Conservation (phyloP, 768 basidiomycete genomes). For the Pulveroboletus sp. region DNA sequence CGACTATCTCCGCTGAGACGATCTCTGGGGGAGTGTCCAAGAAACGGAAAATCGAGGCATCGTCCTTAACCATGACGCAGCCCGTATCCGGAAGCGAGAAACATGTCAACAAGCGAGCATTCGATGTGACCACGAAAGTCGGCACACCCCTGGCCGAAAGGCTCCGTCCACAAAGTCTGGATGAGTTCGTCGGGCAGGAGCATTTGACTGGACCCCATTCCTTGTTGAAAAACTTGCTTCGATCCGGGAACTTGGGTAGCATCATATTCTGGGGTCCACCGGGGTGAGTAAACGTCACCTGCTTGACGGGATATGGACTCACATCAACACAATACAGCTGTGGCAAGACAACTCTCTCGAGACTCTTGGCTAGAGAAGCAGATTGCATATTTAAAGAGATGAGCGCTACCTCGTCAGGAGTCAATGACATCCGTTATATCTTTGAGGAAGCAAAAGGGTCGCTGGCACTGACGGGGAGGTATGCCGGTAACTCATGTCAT, state of each 20-base stretch:
- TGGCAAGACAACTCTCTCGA: constrained; percentile 73
- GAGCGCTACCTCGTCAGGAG: constrained; percentile 65
- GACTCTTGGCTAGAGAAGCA: constrained; percentile 58
- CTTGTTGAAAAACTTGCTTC: constrained; percentile 49
- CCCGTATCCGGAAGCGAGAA: constrained; percentile 13
- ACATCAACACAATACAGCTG: constrained; percentile 35
- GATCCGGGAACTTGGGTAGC: constrained; percentile 50
- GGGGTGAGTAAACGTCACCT: constrained; percentile 37
- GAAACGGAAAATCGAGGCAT: constrained; percentile 26
- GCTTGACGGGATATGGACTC: not conserved
- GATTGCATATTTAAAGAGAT: constrained; percentile 69
- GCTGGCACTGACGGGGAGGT: constrained; percentile 63
- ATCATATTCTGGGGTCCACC: constrained; percentile 75
- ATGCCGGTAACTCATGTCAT: constrained; percentile 4
- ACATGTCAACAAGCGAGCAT: constrained; percentile 19
- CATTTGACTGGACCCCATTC: constrained; percentile 57
- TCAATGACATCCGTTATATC: constrained; percentile 65
- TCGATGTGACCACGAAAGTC: constrained; percentile 18
- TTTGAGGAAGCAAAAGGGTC: constrained; percentile 72
- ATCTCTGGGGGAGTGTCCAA: constrained; percentile 11
- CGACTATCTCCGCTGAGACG: constrained; percentile 9
- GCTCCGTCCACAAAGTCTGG: constrained; percentile 58
- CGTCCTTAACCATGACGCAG: constrained; percentile 5
- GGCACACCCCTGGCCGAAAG: constrained; percentile 65
- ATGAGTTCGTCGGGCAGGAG: constrained; percentile 68